Conservation (phyloP, 1,139 yeast species). For the Magnusiomyces fungicola region DNA sequence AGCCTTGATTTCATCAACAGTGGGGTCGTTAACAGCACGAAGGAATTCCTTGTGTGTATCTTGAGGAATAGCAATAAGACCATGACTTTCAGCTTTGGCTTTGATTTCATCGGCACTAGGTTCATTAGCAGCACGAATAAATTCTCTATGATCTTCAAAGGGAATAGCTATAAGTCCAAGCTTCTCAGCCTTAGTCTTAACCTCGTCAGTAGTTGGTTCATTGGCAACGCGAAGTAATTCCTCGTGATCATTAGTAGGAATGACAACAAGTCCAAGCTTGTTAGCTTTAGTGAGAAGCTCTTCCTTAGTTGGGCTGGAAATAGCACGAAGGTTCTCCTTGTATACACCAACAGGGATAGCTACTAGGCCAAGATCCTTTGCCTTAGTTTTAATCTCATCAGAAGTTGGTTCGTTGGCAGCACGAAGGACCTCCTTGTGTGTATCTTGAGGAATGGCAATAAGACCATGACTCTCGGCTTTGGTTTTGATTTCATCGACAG, state of each 20-base stretch:
- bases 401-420: constrained; percentile 18
- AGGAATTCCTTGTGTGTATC: constrained; percentile 9
- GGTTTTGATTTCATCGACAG: constrained; percentile 20
- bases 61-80: constrained; percentile 19
- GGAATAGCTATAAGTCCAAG: constrained; percentile 18
- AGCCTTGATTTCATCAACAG: constrained; percentile 24
- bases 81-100: constrained; percentile 38
- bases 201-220: constrained; percentile 36
- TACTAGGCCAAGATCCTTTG: constrained; percentile 25
- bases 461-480: constrained; percentile 8
- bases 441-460: constrained; percentile 6
- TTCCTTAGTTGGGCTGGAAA: constrained; percentile 35
- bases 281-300: constrained; percentile 22
- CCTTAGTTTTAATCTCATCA: constrained; percentile 16
- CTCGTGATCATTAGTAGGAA: constrained; percentile 31
- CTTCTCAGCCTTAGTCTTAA: constrained; percentile 31
- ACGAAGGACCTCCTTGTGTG: constrained; percentile 15
- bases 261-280: constrained; percentile 35
- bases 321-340: constrained; percentile 25
- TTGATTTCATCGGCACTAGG: constrained; percentile 36
- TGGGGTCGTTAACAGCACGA: constrained; percentile 19
- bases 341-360: constrained; percentile 26
- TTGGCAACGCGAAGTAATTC: constrained; percentile 20
- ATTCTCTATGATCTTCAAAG: constrained; percentile 24
- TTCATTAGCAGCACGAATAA: constrained; percentile 23